Percentiles rank a stretch among this genome's conserved stretches.
Conservation (phyloP, 305 asterid genomes). For the Fraxinus sp. region DNA sequence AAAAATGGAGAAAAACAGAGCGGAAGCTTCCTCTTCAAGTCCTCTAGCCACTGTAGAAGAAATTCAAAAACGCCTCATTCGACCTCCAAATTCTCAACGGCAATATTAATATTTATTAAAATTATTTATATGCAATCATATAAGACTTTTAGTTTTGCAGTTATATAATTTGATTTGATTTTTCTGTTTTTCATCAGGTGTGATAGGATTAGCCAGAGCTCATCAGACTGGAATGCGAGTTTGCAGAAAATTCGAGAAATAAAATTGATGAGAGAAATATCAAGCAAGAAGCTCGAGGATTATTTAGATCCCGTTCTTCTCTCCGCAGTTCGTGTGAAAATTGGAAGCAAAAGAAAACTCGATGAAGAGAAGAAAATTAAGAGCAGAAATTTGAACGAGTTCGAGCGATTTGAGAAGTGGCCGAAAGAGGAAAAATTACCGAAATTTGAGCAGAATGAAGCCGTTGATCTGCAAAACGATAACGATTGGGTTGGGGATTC, state of each 20-base stretch:
- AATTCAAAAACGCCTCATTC: conserved; percentile 38
- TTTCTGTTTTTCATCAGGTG: conserved; percentile 2
- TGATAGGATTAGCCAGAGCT: conserved; percentile 4
- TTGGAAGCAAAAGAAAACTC: conserved; percentile 17
- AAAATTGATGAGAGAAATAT: conserved; percentile 1
- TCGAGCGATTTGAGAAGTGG: conserved; percentile 28
- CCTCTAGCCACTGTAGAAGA: conserved; percentile 31
- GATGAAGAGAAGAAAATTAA: conserved; percentile 9
- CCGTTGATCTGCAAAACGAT: conserved; percentile 26
- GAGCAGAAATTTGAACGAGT: conserved; percentile 15
- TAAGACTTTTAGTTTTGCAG: not conserved
- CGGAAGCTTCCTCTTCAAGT: conserved; percentile 20
- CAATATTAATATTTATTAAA: not conserved
- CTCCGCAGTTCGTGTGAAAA: conserved; percentile 28
- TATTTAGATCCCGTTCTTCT: conserved; percentile 38
- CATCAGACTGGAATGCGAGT: conserved; percentile 4
- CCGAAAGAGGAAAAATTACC: conserved; percentile 1
- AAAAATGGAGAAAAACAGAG: not conserved
- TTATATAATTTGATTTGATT: not conserved
- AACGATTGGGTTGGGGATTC: not conserved
- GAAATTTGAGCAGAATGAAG: conserved; percentile 18
- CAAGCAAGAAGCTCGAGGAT: conserved; percentile 32
- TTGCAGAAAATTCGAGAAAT: conserved; percentile 13
- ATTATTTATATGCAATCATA: not conserved
- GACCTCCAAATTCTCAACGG: conserved; percentile 26